Evolutionary conservation across 1,284 basidiomycete genomes (phyloP).

Genomic region (Porodaedalea pini): DNA sequence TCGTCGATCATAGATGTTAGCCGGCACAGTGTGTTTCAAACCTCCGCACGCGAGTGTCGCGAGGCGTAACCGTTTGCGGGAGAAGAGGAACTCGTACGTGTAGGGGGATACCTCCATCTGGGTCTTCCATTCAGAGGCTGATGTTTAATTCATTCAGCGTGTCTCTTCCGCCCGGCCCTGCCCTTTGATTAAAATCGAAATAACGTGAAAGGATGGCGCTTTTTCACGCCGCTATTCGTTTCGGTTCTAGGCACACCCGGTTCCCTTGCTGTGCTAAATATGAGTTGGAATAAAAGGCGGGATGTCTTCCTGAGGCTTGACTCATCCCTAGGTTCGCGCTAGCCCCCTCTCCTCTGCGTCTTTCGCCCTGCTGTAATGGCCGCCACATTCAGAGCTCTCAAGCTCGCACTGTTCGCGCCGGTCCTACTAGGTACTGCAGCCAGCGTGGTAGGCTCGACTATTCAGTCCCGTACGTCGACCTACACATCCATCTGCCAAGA

Average conservation of each 20-base stretch:
- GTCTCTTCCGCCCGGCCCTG: too few relatives aligned
- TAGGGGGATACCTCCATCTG: too few relatives aligned
- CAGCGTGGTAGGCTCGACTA: neutral
- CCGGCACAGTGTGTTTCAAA: too few relatives aligned
- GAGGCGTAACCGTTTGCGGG: neutral
- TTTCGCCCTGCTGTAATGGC: constrained; percentile 1
- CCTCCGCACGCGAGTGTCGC: too few relatives aligned
- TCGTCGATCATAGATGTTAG: too few relatives aligned
- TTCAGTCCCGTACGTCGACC: neutral
- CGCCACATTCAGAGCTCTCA: constrained; percentile 3
- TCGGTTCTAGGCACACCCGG: too few relatives aligned
- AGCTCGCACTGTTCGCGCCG: neutral
- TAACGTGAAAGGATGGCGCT: too few relatives aligned
- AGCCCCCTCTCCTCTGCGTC: neutral
- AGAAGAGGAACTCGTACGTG: neutral
- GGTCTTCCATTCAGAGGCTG: too few relatives aligned
- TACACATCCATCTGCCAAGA: constrained; percentile 12
- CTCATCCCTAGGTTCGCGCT: neutral
- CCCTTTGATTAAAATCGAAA: too few relatives aligned
- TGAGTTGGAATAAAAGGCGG: neutral
- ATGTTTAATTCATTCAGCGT: neutral
- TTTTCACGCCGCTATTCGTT: too few relatives aligned
- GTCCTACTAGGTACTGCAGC: neutral
- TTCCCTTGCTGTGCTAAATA: too few relatives aligned
- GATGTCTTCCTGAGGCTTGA: neutral